A percentile compares a stretch with the other conserved stretches of the same genome.
These are phyloP conservation scores for Thalassiosira oceanica DNA, from an alignment of 352 stramenopile genomes.

Conservation along the genomic window DNA sequence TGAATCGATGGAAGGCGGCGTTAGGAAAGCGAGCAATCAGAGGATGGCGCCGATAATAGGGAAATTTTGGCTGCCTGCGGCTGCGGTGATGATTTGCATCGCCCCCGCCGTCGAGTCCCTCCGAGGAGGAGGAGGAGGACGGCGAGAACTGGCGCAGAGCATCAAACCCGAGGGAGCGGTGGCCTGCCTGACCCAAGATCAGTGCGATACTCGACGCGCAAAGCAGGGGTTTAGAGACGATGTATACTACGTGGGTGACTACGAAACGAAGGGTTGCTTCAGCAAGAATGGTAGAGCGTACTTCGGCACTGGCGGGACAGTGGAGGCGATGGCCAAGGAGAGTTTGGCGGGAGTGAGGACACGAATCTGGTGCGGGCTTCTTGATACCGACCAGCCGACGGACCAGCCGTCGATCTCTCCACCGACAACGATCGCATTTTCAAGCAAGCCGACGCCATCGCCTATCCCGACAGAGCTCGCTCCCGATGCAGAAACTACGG, in stretches of 20 bases:
- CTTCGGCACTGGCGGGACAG: slow-evolving; percentile 1
- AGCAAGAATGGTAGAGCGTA: background rate
- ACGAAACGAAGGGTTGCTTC: slow-evolving; percentile 6
- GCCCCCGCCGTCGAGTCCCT: no score
- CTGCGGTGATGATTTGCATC: no score
- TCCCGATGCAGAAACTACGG: no score
- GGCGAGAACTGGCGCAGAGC: no score
- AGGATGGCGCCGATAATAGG: no score
- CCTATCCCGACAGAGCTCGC: no score
- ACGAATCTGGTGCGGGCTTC: slow-evolving; percentile 18
- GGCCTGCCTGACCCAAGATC: background rate
- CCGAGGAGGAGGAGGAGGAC: background rate
- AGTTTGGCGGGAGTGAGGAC: slow-evolving; percentile 7
- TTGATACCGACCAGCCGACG: background rate
- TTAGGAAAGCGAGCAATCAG: no score
- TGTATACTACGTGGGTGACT: background rate
- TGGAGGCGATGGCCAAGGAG: slow-evolving; percentile 2
- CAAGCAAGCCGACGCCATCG: no score
- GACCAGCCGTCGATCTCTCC: background rate
- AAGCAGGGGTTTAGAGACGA: background rate
- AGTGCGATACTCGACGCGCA: background rate
- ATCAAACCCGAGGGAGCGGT: no score
- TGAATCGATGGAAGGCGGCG: no score
- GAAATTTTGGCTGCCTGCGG: no score
- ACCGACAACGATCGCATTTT: background rate